Evolutionary conservation across 1,284 basidiomycete genomes (phyloP).

Genomic region (Apiotrichum domesticum): DNA sequence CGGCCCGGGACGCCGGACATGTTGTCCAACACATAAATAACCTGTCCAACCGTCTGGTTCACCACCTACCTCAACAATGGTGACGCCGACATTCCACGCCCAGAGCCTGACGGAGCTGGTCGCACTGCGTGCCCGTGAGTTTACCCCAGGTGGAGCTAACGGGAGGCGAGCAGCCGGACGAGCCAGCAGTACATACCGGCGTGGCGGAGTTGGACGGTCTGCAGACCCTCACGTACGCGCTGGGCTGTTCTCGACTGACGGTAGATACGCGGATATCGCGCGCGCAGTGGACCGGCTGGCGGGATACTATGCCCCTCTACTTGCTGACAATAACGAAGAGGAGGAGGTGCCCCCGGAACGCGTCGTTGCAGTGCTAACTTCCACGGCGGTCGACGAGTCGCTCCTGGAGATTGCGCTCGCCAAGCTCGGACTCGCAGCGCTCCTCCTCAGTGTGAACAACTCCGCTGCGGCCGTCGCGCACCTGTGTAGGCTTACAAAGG

Average conservation of each 20-base stretch:
- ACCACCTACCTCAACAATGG: constrained; percentile 19
- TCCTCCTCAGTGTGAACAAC: constrained; percentile 57
- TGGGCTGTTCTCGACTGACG: neutral
- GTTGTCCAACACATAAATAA: too few relatives aligned
- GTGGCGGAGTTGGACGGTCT: constrained; percentile 42
- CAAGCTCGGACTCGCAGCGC: constrained; percentile 49
- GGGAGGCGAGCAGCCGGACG: constrained; percentile 32
- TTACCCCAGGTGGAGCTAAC: neutral
- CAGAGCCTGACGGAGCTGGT: constrained; percentile 40
- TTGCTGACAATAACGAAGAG: constrained; percentile 8
- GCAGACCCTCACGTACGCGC: constrained; percentile 36
- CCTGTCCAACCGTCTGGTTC: too few relatives aligned
- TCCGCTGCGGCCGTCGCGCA: constrained; percentile 56
- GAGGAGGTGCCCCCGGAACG: constrained; percentile 35
- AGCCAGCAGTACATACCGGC: constrained; percentile 41
- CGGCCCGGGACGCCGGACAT: too few relatives aligned
- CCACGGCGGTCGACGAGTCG: constrained; percentile 50
- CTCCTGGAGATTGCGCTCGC: constrained; percentile 51
- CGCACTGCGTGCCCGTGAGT: constrained; percentile 34
- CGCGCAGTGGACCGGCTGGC: constrained; percentile 50
- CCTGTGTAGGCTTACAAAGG: constrained; percentile 52
- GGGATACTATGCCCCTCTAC: constrained; percentile 43
- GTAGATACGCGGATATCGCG: constrained; percentile 42
- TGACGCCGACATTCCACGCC: constrained; percentile 34
- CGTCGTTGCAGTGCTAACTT: constrained; percentile 48